Evolutionary conservation across 2,329 filamentous ascomycete species (phyloP).

Genomic region (Cladophialophora chaetospira): DNA sequence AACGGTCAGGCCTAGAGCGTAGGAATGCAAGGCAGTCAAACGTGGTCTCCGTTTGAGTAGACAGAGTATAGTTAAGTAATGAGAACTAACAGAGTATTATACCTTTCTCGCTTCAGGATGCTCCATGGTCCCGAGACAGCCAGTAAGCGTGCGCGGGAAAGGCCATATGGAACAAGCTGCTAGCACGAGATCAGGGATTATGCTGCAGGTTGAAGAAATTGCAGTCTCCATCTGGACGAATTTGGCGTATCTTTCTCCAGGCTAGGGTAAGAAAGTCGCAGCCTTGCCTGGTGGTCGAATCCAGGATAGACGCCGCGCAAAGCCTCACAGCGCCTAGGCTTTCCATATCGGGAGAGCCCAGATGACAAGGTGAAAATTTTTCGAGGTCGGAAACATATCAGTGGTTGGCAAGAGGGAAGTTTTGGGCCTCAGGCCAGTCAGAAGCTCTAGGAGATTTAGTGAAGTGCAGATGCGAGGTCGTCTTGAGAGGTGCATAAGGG

Average conservation of each 20-base stretch:
- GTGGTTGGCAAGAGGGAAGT: conserved; percentile 9
- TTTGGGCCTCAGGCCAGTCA: conserved; percentile 18
- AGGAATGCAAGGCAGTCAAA: conserved; percentile 7
- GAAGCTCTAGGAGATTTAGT: conserved; percentile 11
- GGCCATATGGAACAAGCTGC: conserved; percentile 12
- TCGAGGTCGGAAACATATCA: conserved; percentile 13
- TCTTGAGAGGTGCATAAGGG: conserved; percentile 15
- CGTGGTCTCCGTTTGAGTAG: conserved; percentile 10
- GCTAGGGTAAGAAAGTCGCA: conserved; percentile 26
- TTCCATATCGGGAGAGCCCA: conserved; percentile 23
- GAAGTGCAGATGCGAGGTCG: conserved; percentile 16
- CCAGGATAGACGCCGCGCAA: conserved; percentile 10
- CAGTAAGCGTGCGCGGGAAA: conserved; percentile 21
- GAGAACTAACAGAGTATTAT: conserved; percentile 24
- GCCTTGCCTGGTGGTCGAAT: conserved; percentile 23
- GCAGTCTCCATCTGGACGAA: conserved; percentile 20
- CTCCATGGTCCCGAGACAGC: conserved; percentile 2
- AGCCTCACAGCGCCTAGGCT: conserved; percentile 20
- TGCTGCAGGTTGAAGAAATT: conserved; percentile 27
- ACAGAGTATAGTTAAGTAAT: conserved; percentile 12
- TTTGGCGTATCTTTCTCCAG: conserved; percentile 16
- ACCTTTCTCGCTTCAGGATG: conserved; percentile 16
- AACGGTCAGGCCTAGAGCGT: not conserved
- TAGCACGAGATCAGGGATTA: conserved; percentile 22
- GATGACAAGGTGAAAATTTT: conserved; percentile 29